These are phyloP conservation scores for Hanseniaspora lindneri DNA, from an alignment of 805 yeast genomes.

Conservation along the genomic window DNA sequence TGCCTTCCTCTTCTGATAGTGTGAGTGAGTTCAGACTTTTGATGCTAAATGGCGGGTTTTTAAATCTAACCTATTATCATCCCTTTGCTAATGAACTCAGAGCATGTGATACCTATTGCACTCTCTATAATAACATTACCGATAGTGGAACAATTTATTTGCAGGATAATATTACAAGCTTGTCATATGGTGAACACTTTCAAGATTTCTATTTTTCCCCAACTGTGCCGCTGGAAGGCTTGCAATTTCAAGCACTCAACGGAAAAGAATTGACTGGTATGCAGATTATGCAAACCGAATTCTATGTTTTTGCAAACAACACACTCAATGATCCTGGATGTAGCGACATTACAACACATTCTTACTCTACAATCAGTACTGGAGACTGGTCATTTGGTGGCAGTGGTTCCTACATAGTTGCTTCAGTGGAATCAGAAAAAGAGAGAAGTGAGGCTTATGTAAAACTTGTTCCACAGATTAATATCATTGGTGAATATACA, in stretches of 20 bases:
- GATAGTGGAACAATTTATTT: conserved; percentile 23
- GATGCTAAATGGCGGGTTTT: conserved; percentile 71
- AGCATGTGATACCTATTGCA: conserved; percentile 84
- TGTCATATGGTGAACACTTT: conserved; percentile 35
- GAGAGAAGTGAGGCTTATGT: conserved; percentile 27
- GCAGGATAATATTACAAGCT: conserved; percentile 26
- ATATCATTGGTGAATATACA: conserved; percentile 63
- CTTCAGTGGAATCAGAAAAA: conserved; percentile 28
- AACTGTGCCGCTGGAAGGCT: conserved; percentile 43
- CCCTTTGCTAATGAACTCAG: conserved; percentile 47
- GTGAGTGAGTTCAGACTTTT: conserved; percentile 57
- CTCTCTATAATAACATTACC: conserved; percentile 38
- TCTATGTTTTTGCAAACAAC: conserved; percentile 62
- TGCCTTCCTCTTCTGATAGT: conserved; percentile 38
- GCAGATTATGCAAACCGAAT: conserved; percentile 47
- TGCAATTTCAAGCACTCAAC: conserved; percentile 52
- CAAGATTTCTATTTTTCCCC: conserved; percentile 80
- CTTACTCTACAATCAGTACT: conserved; percentile 24
- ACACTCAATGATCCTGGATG: conserved; percentile 60
- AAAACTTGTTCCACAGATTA: conserved; percentile 53
- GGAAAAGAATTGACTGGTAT: conserved; percentile 52
- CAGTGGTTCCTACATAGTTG: conserved; percentile 25
- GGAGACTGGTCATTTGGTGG: conserved; percentile 27
- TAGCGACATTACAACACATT: conserved; percentile 22
- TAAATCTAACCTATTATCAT: conserved; percentile 80